Base-by-base conservation (phyloP, 805 yeast genomes). In the Maudiozyma turicensis region DNA sequence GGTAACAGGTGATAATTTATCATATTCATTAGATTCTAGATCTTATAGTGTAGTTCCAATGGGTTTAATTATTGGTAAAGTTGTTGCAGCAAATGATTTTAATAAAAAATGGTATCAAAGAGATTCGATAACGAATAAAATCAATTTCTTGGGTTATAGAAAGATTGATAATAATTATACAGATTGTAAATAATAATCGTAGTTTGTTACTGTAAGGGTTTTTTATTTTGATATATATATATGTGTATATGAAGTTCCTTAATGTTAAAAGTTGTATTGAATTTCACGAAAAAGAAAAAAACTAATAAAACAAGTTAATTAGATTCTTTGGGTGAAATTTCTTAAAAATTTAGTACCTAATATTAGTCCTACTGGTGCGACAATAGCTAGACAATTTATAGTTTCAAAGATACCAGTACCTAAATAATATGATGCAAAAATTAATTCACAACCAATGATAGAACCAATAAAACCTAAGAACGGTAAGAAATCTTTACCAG, bases 1-100 rank as follows among this genome's bases (percentile, higher is more conserved):
- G 98, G 83, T 90, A 3, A 88, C 97, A 0, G 99, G 99, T 1
- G 99, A 93, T 61, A 93, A 93, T 61, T 67, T 91, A 50, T 76
- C 87, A 30, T 88, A 83, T 55, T 86, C 96, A 20, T 70, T 90
- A 44, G 99, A 93, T 59, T 87, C 96, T 5, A 72, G 99, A 55
- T 79, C 87, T 0, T 93, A 93, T 62, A 86, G 90, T 38, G 87
- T 83, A n/a, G 69, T 93, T 35, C 98, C 99, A 1, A 72, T 88
- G 81, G 98, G 82, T 0, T 69, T 93, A 39, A 81, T 93, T 3
- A 81, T 82, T 56, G 99, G 98, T 1, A 90, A 87, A 60, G 81
- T 93, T 11, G 75, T 84, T 5, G 91, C 87, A 7, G 91, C 84
- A 7, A 72, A 76, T 59, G 75, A 76, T 57, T 77, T 75, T 46